phyloP scores from a whole-genome alignment of 768 basidiomycete genomes.

The Rhodotorula kratochvilovae region DNA sequence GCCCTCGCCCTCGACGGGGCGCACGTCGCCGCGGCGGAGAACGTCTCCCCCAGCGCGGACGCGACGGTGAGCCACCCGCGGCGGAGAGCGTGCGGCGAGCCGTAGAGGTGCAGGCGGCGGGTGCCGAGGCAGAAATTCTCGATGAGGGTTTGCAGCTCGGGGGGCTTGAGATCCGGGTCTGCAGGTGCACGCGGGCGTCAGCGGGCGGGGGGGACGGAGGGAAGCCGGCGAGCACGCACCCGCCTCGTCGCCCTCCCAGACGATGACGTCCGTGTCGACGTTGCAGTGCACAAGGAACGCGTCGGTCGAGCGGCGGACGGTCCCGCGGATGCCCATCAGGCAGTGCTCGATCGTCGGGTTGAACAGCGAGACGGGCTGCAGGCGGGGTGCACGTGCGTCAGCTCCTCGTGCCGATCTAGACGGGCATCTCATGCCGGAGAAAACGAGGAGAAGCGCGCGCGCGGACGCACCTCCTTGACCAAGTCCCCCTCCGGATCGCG shows the following conservation, averaged over 20 bases:
- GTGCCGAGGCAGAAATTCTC: slow-evolving; percentile 96
- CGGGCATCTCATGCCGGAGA: not conserved
- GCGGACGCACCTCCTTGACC: slow-evolving; percentile 56
- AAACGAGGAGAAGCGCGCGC: too few relatives aligned
- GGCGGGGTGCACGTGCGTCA: not conserved
- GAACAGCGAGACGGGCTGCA: slow-evolving; percentile 70
- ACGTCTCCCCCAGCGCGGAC: slow-evolving; percentile 41
- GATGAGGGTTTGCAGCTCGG: slow-evolving; percentile 90
- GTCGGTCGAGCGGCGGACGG: slow-evolving; percentile 88
- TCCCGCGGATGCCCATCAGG: slow-evolving; percentile 93
- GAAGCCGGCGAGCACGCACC: slow-evolving; percentile 42
- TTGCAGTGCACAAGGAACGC: slow-evolving; percentile 98
- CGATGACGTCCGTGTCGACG: slow-evolving; percentile 93
- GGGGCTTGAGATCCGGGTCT: slow-evolving; percentile 82
- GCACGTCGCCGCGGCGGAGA: slow-evolving; percentile 23
- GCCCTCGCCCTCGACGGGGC: slow-evolving; percentile 47
- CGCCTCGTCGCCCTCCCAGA: slow-evolving; percentile 85
- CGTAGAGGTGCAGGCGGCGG: slow-evolving; percentile 85
- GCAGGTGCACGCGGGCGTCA: not conserved
- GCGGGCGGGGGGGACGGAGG: not conserved
- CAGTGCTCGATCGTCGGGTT: slow-evolving; percentile 93
- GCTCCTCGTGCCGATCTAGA: not conserved
- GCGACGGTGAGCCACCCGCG: slow-evolving; percentile 86
- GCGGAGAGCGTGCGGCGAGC: slow-evolving; percentile 61
- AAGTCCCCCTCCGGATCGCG: slow-evolving; percentile 62